Conservation (phyloP, 306 rosid genomes). For the Vigna trinervia region DNA sequence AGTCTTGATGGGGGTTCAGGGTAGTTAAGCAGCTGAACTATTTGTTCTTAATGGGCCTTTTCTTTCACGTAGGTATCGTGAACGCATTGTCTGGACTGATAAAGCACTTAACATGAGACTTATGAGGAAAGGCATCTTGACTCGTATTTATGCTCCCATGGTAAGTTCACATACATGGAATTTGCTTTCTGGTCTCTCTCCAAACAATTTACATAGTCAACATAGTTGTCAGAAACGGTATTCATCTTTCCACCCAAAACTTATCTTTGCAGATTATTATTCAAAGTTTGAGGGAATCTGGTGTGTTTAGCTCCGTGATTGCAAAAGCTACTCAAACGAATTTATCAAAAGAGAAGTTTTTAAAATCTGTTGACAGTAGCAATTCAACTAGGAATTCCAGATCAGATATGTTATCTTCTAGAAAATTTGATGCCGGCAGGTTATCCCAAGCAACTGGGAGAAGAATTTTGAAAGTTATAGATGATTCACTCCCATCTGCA, state of each 20-base stretch:
- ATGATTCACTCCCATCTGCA: slow-evolving; percentile 59
- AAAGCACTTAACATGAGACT: slow-evolving; percentile 68
- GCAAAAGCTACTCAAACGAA: slow-evolving; percentile 66
- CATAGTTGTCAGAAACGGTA: slow-evolving; percentile 26
- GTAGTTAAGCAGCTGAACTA: slow-evolving; percentile 18
- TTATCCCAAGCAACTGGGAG: slow-evolving; percentile 67
- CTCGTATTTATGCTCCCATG: slow-evolving; percentile 89
- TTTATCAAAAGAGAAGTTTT: slow-evolving; percentile 66
- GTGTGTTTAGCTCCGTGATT: slow-evolving; percentile 68
- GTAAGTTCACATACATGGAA: slow-evolving; percentile 51
- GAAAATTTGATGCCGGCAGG: slow-evolving; percentile 64
- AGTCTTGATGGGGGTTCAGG: background rate
- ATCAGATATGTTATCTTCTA: slow-evolving; percentile 56
- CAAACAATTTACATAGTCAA: slow-evolving; percentile 20
- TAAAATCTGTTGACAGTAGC: slow-evolving; percentile 73
- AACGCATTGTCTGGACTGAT: slow-evolving; percentile 89
- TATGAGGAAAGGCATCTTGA: slow-evolving; percentile 80
- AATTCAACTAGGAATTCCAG: slow-evolving; percentile 63
- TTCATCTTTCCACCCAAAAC: background rate
- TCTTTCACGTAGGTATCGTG: slow-evolving; percentile 75
- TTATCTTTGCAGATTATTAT: slow-evolving; percentile 68
- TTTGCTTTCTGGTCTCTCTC: slow-evolving; percentile 33
- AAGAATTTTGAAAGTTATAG: slow-evolving; percentile 68
- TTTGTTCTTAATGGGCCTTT: slow-evolving; percentile 12
- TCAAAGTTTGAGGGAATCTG: slow-evolving; percentile 83